phyloP scores from a whole-genome alignment of 1,139 yeast species.

The Yamadazyma jaroonii region DNA sequence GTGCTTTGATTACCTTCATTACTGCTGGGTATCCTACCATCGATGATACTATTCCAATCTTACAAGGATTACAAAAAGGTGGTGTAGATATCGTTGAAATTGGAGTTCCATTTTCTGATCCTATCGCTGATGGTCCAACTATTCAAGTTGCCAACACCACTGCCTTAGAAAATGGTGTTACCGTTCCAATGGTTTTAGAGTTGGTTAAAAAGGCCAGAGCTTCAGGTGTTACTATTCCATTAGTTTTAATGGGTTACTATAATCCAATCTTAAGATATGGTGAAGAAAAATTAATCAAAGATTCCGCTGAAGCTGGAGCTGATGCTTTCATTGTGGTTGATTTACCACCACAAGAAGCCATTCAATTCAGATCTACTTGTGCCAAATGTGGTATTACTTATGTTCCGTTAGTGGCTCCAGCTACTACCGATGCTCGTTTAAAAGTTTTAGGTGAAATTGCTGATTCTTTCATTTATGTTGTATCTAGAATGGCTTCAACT shows the following conservation, averaged over 20 bases:
- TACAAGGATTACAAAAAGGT: conserved; percentile 87
- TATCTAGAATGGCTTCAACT: conserved; percentile 96
- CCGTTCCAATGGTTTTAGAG: conserved; percentile 65
- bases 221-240: conserved; percentile 83
- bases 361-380: conserved; percentile 75
- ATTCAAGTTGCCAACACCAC: conserved; percentile 82
- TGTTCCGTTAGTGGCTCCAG: conserved; percentile 93
- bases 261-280: conserved; percentile 92
- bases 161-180: conserved; percentile 80
- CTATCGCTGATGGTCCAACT: conserved; percentile 98
- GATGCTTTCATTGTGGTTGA: conserved; percentile 94
- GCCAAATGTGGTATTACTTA: conserved; percentile 70
- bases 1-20: conserved; percentile 86
- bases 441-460: conserved; percentile 78
- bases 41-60: conserved; percentile 82
- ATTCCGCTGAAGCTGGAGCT: conserved; percentile 84
- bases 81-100: conserved; percentile 94
- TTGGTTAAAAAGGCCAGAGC: conserved; percentile 72
- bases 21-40: conserved; percentile 93
- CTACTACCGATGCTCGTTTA: conserved; percentile 88
- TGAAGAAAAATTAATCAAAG: conserved; percentile 75
- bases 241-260: conserved; percentile 94
- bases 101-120: conserved; percentile 98
- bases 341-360: conserved; percentile 97
- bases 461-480: conserved; percentile 93